Percentiles rank a stretch among this genome's conserved stretches.
Evolutionary conservation across 192 early-diverging fungal species (phyloP).

Genomic region (Cetraspora pellucida): DNA sequence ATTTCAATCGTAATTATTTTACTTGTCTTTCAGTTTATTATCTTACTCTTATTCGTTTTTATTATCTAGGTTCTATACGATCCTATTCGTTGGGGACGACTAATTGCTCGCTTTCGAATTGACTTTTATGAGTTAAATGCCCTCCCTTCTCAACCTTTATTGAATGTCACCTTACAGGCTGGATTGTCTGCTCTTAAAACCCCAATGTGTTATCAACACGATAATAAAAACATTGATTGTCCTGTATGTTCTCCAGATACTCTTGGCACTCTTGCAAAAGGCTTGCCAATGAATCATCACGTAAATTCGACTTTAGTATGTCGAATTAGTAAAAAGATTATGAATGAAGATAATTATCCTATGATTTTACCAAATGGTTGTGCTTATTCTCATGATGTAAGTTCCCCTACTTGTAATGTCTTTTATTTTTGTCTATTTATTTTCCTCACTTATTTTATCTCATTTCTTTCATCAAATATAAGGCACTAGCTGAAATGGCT

Average conservation of each 20-base stretch:
- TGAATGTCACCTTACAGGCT: conserved; percentile 91
- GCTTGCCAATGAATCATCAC: conserved; percentile 90
- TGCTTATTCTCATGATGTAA: conserved; percentile 87
- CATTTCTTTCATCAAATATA: conserved; percentile 1
- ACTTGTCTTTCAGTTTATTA: background rate
- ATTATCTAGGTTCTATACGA: conserved; percentile 55
- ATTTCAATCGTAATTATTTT: too few species aligned
- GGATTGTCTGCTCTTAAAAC: conserved; percentile 95
- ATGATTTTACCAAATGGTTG: conserved; percentile 96
- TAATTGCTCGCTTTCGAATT: conserved; percentile 79
- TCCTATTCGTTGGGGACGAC: conserved; percentile 69
- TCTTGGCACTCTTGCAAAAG: conserved; percentile 81
- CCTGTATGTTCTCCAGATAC: conserved; percentile 89
- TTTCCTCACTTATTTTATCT: background rate
- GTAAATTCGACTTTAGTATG: conserved; percentile 95
- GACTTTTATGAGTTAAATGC: conserved; percentile 89
- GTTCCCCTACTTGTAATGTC: background rate
- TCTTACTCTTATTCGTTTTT: background rate
- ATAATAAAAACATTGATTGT: conserved; percentile 89
- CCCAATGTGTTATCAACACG: conserved; percentile 72
- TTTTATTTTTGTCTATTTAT: background rate
- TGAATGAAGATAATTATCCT: conserved; percentile 96
- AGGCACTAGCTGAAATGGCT: conserved; percentile 74
- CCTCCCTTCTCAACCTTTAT: conserved; percentile 82
- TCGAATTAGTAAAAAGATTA: conserved; percentile 85